phyloP scores from a whole-genome alignment of 768 basidiomycete genomes.

The Boletus reticuloceps region DNA sequence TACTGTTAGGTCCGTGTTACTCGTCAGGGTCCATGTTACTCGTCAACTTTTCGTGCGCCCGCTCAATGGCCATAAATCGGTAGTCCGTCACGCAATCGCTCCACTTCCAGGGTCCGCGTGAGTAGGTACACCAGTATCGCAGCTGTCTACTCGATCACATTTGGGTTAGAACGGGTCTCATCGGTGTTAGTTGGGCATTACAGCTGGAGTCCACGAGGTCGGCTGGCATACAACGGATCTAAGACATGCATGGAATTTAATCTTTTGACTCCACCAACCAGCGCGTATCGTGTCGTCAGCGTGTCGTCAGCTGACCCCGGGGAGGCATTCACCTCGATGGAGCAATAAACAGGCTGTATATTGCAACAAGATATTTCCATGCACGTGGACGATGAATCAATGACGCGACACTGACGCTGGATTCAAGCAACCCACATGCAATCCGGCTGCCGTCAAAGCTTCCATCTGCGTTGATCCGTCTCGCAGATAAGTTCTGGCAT shows the following conservation, averaged over 20 bases:
- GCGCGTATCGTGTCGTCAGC: background rate
- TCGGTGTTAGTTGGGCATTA: background rate
- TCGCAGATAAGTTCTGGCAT: slow-evolving; percentile 78
- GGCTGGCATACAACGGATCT: slow-evolving; percentile 6
- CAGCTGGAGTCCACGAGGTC: slow-evolving; percentile 6
- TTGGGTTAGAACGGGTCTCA: slow-evolving; percentile 1
- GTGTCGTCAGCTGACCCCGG: background rate
- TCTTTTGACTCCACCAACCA: slow-evolving; percentile 1
- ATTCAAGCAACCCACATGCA: slow-evolving; percentile 1
- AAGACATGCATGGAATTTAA: slow-evolving; percentile 7
- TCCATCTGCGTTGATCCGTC: slow-evolving; percentile 44
- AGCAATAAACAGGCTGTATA: background rate
- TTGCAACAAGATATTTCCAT: slow-evolving; percentile 5
- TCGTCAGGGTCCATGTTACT: too few species aligned
- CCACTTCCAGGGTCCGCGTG: background rate
- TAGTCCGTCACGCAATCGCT: slow-evolving; percentile 1
- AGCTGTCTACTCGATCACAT: background rate
- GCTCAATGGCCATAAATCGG: too few species aligned
- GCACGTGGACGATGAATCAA: background rate
- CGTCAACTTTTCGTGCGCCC: too few species aligned
- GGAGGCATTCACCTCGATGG: background rate
- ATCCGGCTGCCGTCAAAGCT: slow-evolving; percentile 33
- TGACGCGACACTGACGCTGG: slow-evolving; percentile 2
- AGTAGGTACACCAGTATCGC: background rate
- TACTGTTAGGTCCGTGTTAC: too few species aligned